These are phyloP conservation scores for Telopea speciosissima DNA, from an alignment of 177 flowering plant genomes.

Conservation along the genomic window DNA sequence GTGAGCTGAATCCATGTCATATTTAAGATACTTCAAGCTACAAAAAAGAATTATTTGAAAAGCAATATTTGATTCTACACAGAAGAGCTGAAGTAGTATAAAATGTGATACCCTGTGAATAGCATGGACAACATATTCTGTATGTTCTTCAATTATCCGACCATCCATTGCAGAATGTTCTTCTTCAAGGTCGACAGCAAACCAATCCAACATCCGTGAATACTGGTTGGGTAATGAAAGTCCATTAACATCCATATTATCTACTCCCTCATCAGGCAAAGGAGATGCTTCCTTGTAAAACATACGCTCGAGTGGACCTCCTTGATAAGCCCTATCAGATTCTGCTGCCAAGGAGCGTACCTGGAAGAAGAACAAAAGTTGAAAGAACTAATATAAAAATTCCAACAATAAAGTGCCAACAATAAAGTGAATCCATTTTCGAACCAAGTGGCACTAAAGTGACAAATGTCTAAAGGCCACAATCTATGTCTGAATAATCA, in stretches of 20 bases:
- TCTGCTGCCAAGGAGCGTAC: conserved; percentile 94
- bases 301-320: conserved; percentile 71
- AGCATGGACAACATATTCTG: conserved; percentile 94
- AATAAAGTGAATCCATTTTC: neutral
- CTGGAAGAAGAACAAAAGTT: conserved; percentile 26
- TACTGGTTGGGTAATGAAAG: conserved; percentile 60
- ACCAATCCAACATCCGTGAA: conserved; percentile 72
- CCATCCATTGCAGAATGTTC: conserved; percentile 99
- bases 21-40: neutral
- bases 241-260: conserved; percentile 28
- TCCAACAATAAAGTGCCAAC: neutral
- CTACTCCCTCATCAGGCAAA: conserved; percentile 44
- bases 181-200: conserved; percentile 98
- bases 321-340: conserved; percentile 93
- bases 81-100: conserved; percentile 13
- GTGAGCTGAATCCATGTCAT: neutral
- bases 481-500: neutral
- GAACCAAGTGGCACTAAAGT: neutral
- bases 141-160: conserved; percentile 85
- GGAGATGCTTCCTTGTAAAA: conserved; percentile 65
- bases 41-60: neutral
- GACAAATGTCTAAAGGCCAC: neutral
- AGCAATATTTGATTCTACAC: neutral
- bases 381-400: neutral
- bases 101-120: conserved; percentile 70